Percentiles rank a stretch among this genome's conserved stretches.
Evolutionary conservation across 495 filamentous ascomycete genomes (phyloP).

Genomic region (Bryoglossum gracile): DNA sequence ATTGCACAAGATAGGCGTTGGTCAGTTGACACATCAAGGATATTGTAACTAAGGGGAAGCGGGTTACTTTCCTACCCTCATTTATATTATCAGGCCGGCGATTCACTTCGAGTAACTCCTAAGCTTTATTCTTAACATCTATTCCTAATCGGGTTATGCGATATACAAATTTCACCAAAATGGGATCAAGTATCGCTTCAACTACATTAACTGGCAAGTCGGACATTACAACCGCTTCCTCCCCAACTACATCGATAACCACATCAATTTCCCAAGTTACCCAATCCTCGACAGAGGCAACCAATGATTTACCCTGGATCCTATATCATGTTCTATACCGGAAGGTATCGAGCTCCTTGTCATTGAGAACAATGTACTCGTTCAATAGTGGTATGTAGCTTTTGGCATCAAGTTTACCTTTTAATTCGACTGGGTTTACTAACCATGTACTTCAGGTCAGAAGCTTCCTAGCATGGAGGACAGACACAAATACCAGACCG

Average conservation of each 20-base stretch:
- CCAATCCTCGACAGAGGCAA: neutral
- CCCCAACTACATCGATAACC: constrained; percentile 3
- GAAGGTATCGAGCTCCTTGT: constrained; percentile 3
- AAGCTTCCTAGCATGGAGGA: constrained; percentile 10
- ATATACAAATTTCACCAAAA: neutral
- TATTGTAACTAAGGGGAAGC: too few relatives aligned
- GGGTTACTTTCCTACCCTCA: too few relatives aligned
- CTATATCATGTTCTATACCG: constrained; percentile 11
- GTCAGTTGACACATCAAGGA: too few relatives aligned
- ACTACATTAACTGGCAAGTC: neutral
- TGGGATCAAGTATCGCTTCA: neutral
- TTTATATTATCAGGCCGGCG: too few relatives aligned
- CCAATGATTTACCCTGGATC: constrained; percentile 6
- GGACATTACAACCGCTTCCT: constrained; percentile 1
- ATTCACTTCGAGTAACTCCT: too few relatives aligned
- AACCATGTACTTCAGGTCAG: constrained; percentile 10
- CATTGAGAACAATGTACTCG: constrained; percentile 20
- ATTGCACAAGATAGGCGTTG: too few relatives aligned
- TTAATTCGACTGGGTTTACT: neutral
- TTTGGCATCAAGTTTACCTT: neutral
- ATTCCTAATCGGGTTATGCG: neutral
- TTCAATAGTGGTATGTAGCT: constrained; percentile 17
- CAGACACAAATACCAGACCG: constrained; percentile 13
- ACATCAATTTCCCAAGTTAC: neutral
- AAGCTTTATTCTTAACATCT: too few relatives aligned